These are phyloP conservation scores for Acorus gramineus DNA, from an alignment of 106 monocot species.

Conservation along the genomic window DNA sequence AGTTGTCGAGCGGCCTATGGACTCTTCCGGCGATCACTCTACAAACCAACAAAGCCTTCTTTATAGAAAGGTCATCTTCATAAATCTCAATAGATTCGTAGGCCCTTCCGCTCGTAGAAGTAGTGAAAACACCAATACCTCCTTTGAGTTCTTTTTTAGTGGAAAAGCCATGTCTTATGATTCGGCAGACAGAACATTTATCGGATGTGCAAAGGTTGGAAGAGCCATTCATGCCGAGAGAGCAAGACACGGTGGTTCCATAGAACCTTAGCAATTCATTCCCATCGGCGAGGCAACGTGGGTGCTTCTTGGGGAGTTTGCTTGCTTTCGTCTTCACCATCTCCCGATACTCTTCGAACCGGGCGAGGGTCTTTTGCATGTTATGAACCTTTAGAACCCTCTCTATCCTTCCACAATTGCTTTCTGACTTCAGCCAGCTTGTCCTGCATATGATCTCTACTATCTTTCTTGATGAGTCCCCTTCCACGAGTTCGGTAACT, in stretches of 20 bases:
- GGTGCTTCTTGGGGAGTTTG: conserved; percentile 46
- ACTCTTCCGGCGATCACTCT: conserved; percentile 75
- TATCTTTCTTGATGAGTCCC: conserved; percentile 79
- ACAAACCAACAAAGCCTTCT: conserved; percentile 82
- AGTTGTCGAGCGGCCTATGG: too few species aligned
- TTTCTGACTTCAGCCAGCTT: conserved; percentile 72
- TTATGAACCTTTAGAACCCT: conserved; percentile 72
- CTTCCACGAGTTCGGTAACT: conserved; percentile 67
- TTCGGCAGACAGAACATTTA: conserved; percentile 49
- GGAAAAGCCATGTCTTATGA: conserved; percentile 68
- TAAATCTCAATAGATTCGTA: conserved; percentile 27
- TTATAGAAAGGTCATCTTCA: conserved; percentile 14
- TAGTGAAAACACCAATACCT: conserved; percentile 29
- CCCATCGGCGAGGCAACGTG: conserved; percentile 79
- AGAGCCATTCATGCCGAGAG: conserved; percentile 39
- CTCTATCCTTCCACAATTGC: conserved; percentile 46
- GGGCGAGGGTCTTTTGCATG: conserved; percentile 46
- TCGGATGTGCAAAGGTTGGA: conserved; percentile 34
- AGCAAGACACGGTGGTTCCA: conserved; percentile 44
- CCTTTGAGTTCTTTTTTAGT: conserved; percentile 16
- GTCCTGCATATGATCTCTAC: conserved; percentile 91
- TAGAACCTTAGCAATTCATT: conserved; percentile 83
- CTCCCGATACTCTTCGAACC: conserved; percentile 67
- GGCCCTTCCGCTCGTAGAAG: conserved; percentile 66
- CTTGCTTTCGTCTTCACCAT: conserved; percentile 46